Base-by-base conservation (phyloP, 1,284 basidiomycete species). In the Phylloporus gajari region DNA sequence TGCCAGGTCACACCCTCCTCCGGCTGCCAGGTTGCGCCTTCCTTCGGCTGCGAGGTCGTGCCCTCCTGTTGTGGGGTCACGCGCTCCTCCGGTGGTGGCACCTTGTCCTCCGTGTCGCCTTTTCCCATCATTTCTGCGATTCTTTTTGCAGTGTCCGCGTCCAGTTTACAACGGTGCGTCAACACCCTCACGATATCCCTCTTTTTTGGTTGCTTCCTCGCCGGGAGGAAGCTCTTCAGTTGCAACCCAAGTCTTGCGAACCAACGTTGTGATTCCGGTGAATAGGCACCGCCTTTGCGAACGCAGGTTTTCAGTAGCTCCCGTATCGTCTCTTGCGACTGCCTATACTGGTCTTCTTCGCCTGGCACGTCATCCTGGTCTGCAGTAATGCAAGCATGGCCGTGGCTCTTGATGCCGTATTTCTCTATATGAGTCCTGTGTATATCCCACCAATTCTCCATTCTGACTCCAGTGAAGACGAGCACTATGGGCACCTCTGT, bases 401-500 rank as follows among this genome's bases (percentile, higher is more conserved):
- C 66, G 19, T 59, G 30, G 64, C 46, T 65, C 46, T 38, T 35
- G 23, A 65, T 51, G 11, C 64, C 64, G 25, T 53, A 51, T 2
- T 19, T 11, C 32, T 65, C 48, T 44, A 65, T 38, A n/a, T 15
- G 23, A 48, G 21, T 25, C 48, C 53, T 53, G 48, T 65, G 51
- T 65, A 32, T 53, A 21, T 7, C 53, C 64, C 64, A 65, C 64
- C 64, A 65, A 30, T 65, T 25, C 35, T 65, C 64, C 48, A 65
- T 51, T n/a, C 38, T 23, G 3, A n/a, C 23, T 65, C 53, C 64
- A 32, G 64, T 65, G 48, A 65, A 35, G 38, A 65, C 40, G 48
- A 65, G 64, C 7, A 48, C 64, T 65, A 51, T 65, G 32, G 64
- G 64, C 23, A 53, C 64, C 30, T 38, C 53, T 3, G 64, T 53